Percentiles rank a stretch among this genome's conserved stretches.
Evolutionary conservation across 371 early-diverging fungal genomes (phyloP).

Genomic region (Entomophthora muscae): DNA sequence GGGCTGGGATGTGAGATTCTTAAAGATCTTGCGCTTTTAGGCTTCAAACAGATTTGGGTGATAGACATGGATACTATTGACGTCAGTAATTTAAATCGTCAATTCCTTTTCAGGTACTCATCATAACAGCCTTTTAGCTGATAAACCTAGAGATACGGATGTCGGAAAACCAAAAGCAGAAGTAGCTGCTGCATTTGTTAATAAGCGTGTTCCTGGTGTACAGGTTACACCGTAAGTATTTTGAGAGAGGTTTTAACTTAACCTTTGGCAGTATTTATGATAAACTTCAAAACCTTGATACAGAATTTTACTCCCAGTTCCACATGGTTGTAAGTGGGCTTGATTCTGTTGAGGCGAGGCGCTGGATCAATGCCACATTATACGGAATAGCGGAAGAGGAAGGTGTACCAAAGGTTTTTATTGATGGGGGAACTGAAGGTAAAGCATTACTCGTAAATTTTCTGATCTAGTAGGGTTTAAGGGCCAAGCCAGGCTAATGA

Average conservation of each 20-base stretch:
- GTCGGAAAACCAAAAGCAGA: constrained; percentile 67
- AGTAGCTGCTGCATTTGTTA: constrained; percentile 81
- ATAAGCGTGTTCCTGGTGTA: constrained; percentile 58
- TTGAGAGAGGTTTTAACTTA: neutral
- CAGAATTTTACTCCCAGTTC: constrained; percentile 77
- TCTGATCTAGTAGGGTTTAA: too few species aligned
- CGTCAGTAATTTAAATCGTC: constrained; percentile 56
- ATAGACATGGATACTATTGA: constrained; percentile 71
- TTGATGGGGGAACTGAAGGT: constrained; percentile 96
- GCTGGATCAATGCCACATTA: constrained; percentile 90
- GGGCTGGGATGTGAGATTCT: constrained; percentile 47
- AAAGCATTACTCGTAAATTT: too few species aligned
- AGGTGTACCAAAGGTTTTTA: constrained; percentile 56
- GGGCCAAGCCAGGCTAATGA: constrained; percentile 83
- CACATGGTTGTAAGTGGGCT: constrained; percentile 80
- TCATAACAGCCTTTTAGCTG: too few species aligned
- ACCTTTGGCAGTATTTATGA: constrained; percentile 41
- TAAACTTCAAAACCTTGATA: constrained; percentile 87
- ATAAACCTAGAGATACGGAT: constrained; percentile 49
- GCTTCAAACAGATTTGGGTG: constrained; percentile 42
- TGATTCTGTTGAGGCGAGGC: constrained; percentile 86
- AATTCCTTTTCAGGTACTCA: constrained; percentile 68
- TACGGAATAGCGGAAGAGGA: constrained; percentile 55
- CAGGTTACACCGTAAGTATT: constrained; percentile 64
- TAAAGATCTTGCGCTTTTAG: constrained; percentile 41